Conservation (phyloP, 208 protist genomes). For the Wallacemonas sp. region DNA sequence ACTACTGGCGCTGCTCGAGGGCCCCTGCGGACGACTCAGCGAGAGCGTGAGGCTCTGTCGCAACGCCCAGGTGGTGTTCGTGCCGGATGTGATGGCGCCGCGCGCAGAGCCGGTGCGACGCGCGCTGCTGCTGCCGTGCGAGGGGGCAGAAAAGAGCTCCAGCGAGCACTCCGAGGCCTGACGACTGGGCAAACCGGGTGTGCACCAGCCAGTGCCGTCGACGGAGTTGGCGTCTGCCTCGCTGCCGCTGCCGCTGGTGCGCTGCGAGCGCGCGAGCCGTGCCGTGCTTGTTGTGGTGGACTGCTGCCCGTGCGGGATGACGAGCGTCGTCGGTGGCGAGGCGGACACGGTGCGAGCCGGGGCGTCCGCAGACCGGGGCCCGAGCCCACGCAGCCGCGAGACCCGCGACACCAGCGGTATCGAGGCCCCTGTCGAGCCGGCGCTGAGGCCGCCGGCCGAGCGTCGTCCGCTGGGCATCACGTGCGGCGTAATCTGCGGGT, state of each 20-base stretch:
- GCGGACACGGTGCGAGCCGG: conserved; percentile 18
- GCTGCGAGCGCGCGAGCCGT: background rate
- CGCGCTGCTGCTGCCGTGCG: background rate
- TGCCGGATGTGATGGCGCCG: background rate
- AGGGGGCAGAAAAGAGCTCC: background rate
- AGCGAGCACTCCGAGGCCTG: conserved; percentile 10
- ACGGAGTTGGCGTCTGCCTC: conserved; percentile 4
- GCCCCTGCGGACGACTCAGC: background rate
- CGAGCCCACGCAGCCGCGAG: background rate
- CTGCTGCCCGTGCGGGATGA: conserved; percentile 6
- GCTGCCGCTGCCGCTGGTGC: conserved; percentile 22
- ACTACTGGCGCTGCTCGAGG: background rate
- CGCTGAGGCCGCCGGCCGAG: background rate
- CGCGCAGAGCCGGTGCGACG: conserved; percentile 13
- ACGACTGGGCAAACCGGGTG: conserved; percentile 10
- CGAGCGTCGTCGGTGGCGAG: conserved; percentile 21
- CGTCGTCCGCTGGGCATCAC: too few species aligned
- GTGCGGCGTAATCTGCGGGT: conserved; percentile 12
- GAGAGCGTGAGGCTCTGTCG: background rate
- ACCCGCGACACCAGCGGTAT: too few species aligned
- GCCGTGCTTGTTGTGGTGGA: background rate
- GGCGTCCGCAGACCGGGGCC: background rate
- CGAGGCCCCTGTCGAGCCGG: background rate
- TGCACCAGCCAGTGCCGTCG: conserved; percentile 17
- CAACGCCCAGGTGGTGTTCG: background rate